These are phyloP conservation scores for Omphalotus guepiniiformis DNA, from an alignment of 768 basidiomycete genomes.

Conservation along the genomic window DNA sequence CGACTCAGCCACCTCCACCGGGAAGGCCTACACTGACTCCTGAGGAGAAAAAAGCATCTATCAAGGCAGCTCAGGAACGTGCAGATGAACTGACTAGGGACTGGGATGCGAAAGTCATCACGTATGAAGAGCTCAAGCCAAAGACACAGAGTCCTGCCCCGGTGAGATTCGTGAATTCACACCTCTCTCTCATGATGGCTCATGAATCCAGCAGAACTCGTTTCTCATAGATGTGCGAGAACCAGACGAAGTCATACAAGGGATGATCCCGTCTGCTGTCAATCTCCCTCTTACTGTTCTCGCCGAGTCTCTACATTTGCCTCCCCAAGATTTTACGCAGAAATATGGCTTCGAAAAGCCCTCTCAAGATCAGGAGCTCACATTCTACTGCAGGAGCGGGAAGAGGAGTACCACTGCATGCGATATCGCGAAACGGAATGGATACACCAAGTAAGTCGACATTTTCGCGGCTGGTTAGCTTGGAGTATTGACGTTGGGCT, in stretches of 20 bases:
- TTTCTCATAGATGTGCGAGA: slow-evolving; percentile 91
- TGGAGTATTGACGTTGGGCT: not conserved
- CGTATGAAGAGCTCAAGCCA: slow-evolving; percentile 80
- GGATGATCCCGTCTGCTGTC: slow-evolving; percentile 89
- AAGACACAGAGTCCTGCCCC: slow-evolving; percentile 71
- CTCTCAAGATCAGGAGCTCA: slow-evolving; percentile 62
- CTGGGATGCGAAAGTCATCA: slow-evolving; percentile 71
- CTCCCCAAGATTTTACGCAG: slow-evolving; percentile 49
- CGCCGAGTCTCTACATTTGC: slow-evolving; percentile 57
- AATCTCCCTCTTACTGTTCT: slow-evolving; percentile 85
- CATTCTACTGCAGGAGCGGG: slow-evolving; percentile 91
- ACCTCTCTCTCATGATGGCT: not conserved
- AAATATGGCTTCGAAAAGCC: slow-evolving; percentile 78
- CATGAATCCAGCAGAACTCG: slow-evolving; percentile 42
- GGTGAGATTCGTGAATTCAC: slow-evolving; percentile 32
- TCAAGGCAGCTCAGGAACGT: slow-evolving; percentile 31
- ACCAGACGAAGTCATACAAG: slow-evolving; percentile 85
- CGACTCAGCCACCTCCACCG: slow-evolving; percentile 14
- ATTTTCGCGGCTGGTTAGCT: not conserved
- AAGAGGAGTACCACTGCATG: slow-evolving; percentile 77
- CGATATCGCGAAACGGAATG: slow-evolving; percentile 77
- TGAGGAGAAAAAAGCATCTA: slow-evolving; percentile 26
- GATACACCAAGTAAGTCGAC: slow-evolving; percentile 78
- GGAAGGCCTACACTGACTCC: slow-evolving; percentile 24
- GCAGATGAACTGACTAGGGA: slow-evolving; percentile 52